These are phyloP conservation scores for Suillus occidentalis DNA, from an alignment of 768 basidiomycete genomes.

Conservation along the genomic window DNA sequence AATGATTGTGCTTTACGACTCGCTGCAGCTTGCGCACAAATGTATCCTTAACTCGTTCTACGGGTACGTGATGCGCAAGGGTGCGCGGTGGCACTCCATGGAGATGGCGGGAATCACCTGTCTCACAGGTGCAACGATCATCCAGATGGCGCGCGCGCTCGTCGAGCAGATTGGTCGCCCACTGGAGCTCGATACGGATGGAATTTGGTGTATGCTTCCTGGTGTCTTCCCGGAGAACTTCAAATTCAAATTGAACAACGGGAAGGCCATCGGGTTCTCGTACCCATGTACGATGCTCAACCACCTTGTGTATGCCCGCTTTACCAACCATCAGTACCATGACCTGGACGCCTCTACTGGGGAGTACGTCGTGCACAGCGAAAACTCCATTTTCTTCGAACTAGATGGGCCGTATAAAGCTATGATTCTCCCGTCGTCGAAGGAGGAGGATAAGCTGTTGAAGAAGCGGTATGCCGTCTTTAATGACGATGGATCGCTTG, in stretches of 20 bases:
- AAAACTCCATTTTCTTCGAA: constrained; percentile 99
- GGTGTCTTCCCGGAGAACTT: constrained; percentile 98
- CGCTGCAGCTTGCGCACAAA: constrained; percentile 97
- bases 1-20: constrained; percentile 98
- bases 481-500: constrained; percentile 96
- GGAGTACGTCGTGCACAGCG: constrained; percentile 82
- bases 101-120: constrained; percentile 99
- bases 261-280: constrained; percentile 86
- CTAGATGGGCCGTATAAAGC: constrained; percentile 98
- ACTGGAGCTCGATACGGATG: constrained; percentile 96
- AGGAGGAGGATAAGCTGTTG: constrained; percentile 96
- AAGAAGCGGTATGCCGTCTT: constrained; percentile 99
- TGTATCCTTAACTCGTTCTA: constrained; percentile 99
- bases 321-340: constrained; percentile 98
- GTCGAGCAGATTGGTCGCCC: constrained; percentile 98
- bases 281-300: constrained; percentile 99
- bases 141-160: constrained; percentile 96
- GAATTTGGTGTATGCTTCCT: constrained; percentile 99
- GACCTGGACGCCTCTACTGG: constrained; percentile 84
- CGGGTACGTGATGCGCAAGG: constrained; percentile 99
- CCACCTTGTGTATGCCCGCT: constrained; percentile 91
- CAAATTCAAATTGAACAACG: constrained; percentile 85
- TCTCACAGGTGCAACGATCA: constrained; percentile 95
- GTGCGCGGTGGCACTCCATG: constrained; percentile 99
- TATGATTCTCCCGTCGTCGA: constrained; percentile 98